A percentile compares a stretch with the other conserved stretches of the same genome.
These are phyloP conservation scores for Daphne laureola DNA, from an alignment of 441 rosid species.

Conservation along the genomic window DNA sequence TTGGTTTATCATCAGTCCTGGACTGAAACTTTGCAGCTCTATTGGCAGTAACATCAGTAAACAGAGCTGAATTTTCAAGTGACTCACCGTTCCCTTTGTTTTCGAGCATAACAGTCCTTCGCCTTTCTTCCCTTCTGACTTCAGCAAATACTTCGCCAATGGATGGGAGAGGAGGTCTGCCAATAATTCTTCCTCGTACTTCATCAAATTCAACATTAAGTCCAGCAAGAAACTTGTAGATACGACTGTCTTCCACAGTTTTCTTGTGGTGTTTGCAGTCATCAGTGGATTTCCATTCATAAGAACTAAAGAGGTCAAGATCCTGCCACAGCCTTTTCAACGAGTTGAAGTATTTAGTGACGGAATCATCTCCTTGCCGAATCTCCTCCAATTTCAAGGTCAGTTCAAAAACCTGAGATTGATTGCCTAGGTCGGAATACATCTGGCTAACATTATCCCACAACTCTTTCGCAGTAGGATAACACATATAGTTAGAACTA, in stretches of 20 bases:
- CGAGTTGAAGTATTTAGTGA: background rate
- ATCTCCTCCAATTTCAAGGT: background rate
- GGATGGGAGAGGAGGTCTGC: background rate
- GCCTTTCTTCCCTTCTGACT: background rate
- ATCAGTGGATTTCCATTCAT: background rate
- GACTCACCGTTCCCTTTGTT: background rate
- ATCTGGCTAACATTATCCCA: too few relatives aligned
- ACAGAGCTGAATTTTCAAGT: background rate
- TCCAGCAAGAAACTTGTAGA: slow-evolving; percentile 1
- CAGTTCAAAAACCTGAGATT: background rate
- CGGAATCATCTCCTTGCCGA: background rate
- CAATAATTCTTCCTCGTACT: background rate
- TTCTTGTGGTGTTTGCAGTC: background rate
- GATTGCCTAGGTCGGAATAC: background rate
- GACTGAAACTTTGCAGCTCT: background rate
- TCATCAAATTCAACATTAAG: slow-evolving; percentile 3
- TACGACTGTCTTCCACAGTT: background rate
- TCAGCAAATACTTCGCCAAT: background rate
- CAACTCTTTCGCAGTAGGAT: too few relatives aligned
- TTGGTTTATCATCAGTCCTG: background rate
- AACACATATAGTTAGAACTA: too few relatives aligned
- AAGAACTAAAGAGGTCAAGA: background rate
- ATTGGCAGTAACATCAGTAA: background rate
- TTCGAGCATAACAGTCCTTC: background rate
- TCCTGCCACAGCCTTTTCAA: background rate